phyloP scores from a whole-genome alignment of 2,329 filamentous ascomycete species.

The Thelonectria olida region DNA sequence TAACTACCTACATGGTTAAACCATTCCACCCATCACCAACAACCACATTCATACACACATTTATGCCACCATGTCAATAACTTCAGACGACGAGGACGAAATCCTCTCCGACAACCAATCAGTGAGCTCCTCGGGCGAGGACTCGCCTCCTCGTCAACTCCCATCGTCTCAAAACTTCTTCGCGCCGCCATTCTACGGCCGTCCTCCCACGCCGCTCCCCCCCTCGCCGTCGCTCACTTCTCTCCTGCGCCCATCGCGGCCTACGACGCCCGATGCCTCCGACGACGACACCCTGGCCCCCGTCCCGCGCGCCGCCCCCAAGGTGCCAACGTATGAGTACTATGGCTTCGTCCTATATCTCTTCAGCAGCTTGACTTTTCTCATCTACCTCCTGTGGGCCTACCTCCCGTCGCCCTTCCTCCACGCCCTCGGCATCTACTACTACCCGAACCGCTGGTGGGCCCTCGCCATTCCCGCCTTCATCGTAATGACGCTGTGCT shows the following conservation, averaged over 20 bases:
- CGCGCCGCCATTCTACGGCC: slow-evolving; percentile 92
- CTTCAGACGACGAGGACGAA: slow-evolving; percentile 50
- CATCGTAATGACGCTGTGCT: slow-evolving; percentile 86
- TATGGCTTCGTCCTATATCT: slow-evolving; percentile 98
- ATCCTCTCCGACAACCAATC: slow-evolving; percentile 48
- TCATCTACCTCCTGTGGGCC: slow-evolving; percentile 79
- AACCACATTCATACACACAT: neutral
- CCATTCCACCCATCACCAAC: neutral
- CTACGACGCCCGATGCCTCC: slow-evolving; percentile 90
- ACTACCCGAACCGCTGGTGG: slow-evolving; percentile 99
- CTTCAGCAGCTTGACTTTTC: slow-evolving; percentile 83
- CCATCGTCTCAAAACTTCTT: slow-evolving; percentile 65
- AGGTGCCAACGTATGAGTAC: slow-evolving; percentile 99
- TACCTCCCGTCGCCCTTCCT: slow-evolving; percentile 93
- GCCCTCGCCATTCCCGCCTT: slow-evolving; percentile 90
- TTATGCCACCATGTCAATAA: slow-evolving; percentile 41
- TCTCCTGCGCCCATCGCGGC: slow-evolving; percentile 87
- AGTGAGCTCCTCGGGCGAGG: slow-evolving; percentile 45
- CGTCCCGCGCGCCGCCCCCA: slow-evolving; percentile 85
- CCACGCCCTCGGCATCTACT: slow-evolving; percentile 91
- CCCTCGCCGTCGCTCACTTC: slow-evolving; percentile 93
- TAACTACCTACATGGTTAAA: neutral
- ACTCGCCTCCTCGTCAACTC: slow-evolving; percentile 53
- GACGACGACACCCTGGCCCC: slow-evolving; percentile 89
- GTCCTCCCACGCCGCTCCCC: slow-evolving; percentile 92